Conservation (phyloP, 148 eudicot genomes). For the Cornus florida region DNA sequence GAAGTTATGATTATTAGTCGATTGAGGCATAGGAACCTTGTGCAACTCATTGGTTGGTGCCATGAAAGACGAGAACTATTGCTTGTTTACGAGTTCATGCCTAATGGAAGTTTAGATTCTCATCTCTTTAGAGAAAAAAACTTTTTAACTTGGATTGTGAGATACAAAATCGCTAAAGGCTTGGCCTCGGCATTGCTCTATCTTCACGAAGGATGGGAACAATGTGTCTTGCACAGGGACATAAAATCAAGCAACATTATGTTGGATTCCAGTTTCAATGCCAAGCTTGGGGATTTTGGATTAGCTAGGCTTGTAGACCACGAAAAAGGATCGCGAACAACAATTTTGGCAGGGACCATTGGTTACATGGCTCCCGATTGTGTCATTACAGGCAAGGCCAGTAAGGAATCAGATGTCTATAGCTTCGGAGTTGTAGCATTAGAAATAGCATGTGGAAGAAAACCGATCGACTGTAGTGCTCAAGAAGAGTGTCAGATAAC, state of each 20-base stretch:
- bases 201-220: slow-evolving; percentile 23
- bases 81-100: slow-evolving; percentile 25
- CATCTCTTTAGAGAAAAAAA: slow-evolving; percentile 9
- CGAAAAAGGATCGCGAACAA: slow-evolving; percentile 7
- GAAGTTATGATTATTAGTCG: slow-evolving; percentile 20
- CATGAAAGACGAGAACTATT: slow-evolving; percentile 18
- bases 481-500: neutral
- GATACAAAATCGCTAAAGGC: slow-evolving; percentile 19
- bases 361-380: slow-evolving; percentile 17
- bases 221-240: slow-evolving; percentile 23
- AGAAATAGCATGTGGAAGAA: neutral
- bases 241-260: slow-evolving; percentile 23
- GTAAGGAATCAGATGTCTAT: slow-evolving; percentile 7
- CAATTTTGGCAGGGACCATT: slow-evolving; percentile 6
- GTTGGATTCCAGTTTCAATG: slow-evolving; percentile 21
- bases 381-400: slow-evolving; percentile 5
- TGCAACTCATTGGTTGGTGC: slow-evolving; percentile 29
- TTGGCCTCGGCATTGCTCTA: slow-evolving; percentile 24
- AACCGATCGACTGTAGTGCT: neutral
- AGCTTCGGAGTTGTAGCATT: neutral
- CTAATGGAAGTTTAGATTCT: slow-evolving; percentile 21
- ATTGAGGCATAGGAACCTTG: slow-evolving; percentile 22
- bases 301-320: slow-evolving; percentile 20
- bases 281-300: slow-evolving; percentile 24
- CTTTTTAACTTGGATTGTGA: slow-evolving; percentile 9